A percentile compares a stretch with the other conserved stretches of the same genome.
Evolutionary conservation across 108 stramenopile genomes (phyloP).

Genomic region (Stephanodiscus minutulus): DNA sequence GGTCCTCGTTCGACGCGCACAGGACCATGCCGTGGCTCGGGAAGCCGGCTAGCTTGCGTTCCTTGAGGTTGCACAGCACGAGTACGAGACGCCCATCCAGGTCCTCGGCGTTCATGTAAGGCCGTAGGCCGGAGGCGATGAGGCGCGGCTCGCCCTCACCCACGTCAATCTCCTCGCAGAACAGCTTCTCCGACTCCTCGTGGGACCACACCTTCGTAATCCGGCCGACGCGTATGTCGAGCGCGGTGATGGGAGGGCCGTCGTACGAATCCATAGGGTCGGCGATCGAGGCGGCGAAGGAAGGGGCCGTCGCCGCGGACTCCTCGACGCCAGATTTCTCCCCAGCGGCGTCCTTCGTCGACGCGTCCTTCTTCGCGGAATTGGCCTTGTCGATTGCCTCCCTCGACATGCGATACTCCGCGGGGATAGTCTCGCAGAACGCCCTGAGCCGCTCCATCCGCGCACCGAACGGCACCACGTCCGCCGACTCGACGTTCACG

Average conservation of each 20-base stretch:
- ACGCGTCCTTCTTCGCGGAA: slow-evolving; percentile 9
- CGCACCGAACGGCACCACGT: slow-evolving; percentile 60
- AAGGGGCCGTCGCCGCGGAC: slow-evolving; percentile 6
- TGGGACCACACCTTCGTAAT: slow-evolving; percentile 95
- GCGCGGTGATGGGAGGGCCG: slow-evolving; percentile 84
- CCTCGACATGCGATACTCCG: slow-evolving; percentile 64
- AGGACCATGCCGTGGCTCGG: slow-evolving; percentile 98
- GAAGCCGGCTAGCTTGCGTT: slow-evolving; percentile 94
- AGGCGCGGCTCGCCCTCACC: slow-evolving; percentile 92
- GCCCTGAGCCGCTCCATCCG: slow-evolving; percentile 67
- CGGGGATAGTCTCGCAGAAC: slow-evolving; percentile 83
- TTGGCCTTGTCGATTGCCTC: neutral
- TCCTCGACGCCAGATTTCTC: slow-evolving; percentile 10
- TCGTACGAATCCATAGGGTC: slow-evolving; percentile 79
- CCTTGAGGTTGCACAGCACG: slow-evolving; percentile 98
- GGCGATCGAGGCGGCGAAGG: slow-evolving; percentile 18
- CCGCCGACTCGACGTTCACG: slow-evolving; percentile 60
- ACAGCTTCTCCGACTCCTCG: slow-evolving; percentile 95
- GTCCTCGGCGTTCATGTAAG: slow-evolving; percentile 82
- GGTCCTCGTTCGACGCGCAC: slow-evolving; percentile 92
- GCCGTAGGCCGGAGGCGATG: slow-evolving; percentile 94
- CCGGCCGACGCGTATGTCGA: slow-evolving; percentile 92
- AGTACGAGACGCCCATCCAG: slow-evolving; percentile 88
- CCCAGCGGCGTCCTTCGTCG: slow-evolving; percentile 7
- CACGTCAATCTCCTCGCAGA: slow-evolving; percentile 98